Evolutionary conservation across 2,329 filamentous ascomycete species (phyloP).

Genomic region (Calonectria pseudoreteaudii): DNA sequence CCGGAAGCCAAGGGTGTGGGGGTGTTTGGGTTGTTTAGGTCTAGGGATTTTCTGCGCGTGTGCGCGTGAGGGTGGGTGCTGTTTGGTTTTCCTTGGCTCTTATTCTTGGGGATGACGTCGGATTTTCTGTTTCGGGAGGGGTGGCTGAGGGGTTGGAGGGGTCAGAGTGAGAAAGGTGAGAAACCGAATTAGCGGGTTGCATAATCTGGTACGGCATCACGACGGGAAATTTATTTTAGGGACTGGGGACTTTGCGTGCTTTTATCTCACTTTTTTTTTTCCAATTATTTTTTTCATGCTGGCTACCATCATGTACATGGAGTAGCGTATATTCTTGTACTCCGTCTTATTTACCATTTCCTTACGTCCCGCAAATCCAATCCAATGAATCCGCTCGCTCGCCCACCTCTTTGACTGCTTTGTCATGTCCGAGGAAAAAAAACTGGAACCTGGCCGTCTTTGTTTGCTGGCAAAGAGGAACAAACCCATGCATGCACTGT

Average conservation of each 20-base stretch:
- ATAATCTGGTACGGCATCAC: slow-evolving; percentile 10
- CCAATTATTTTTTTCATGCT: neutral
- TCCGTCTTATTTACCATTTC: neutral
- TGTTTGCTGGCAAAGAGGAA: neutral
- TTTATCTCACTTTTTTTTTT: neutral
- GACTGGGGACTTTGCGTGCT: neutral
- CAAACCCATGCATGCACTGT: slow-evolving; percentile 4
- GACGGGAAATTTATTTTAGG: slow-evolving; percentile 18
- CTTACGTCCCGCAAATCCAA: neutral
- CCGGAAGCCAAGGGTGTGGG: slow-evolving; percentile 6
- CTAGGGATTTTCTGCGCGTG: neutral
- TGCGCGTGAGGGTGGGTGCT: slow-evolving; percentile 4
- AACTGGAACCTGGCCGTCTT: neutral
- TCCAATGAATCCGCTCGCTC: neutral
- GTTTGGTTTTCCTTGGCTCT: slow-evolving; percentile 8
- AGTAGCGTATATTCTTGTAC: neutral
- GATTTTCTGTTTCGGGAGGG: slow-evolving; percentile 12
- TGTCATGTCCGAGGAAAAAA: neutral
- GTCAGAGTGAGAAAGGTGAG: slow-evolving; percentile 3
- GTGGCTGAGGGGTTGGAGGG: slow-evolving; percentile 9
- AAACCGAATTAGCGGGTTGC: slow-evolving; percentile 3
- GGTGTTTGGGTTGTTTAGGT: neutral
- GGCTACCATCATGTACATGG: neutral
- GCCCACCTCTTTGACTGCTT: neutral
- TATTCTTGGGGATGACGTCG: slow-evolving; percentile 19